These are phyloP conservation scores for Chrysoporthe deuterocubensis DNA, from an alignment of 2,329 filamentous ascomycete species.

Conservation along the genomic window DNA sequence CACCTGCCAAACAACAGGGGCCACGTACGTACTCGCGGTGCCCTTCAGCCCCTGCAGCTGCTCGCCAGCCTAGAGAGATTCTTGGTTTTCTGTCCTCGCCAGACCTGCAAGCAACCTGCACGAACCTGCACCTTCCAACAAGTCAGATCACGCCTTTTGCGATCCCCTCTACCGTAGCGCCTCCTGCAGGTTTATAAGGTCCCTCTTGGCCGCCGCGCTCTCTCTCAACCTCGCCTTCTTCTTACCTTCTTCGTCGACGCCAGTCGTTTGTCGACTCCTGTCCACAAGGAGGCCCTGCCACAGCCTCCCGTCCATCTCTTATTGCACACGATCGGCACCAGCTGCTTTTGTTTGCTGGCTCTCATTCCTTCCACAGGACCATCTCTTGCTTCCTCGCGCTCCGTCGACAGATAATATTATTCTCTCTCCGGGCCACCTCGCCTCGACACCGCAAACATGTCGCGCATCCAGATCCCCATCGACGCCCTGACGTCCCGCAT, in stretches of 20 bases:
- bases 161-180: conserved; percentile 4
- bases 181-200: neutral
- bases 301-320: conserved; percentile 29
- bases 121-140: conserved; percentile 10
- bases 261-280: conserved; percentile 1
- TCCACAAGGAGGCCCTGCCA: conserved; percentile 6
- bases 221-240: neutral
- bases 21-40: conserved; percentile 7
- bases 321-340: neutral
- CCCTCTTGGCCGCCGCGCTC: neutral
- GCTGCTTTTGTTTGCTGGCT: neutral
- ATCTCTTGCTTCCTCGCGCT: conserved; percentile 8
- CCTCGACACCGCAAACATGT: conserved; percentile 57
- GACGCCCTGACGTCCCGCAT: conserved; percentile 90
- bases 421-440: too few relatives aligned
- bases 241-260: neutral
- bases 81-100: conserved; percentile 5
- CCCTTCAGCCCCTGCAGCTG: conserved; percentile 2
- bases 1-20: conserved; percentile 20
- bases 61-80: neutral
- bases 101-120: neutral
- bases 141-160: neutral
- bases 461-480: conserved; percentile 89
- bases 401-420: neutral
- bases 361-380: conserved; percentile 2